These are phyloP conservation scores for Euphorbia pulcherrima DNA, from an alignment of 345 rosid genomes.

Conservation along the genomic window DNA sequence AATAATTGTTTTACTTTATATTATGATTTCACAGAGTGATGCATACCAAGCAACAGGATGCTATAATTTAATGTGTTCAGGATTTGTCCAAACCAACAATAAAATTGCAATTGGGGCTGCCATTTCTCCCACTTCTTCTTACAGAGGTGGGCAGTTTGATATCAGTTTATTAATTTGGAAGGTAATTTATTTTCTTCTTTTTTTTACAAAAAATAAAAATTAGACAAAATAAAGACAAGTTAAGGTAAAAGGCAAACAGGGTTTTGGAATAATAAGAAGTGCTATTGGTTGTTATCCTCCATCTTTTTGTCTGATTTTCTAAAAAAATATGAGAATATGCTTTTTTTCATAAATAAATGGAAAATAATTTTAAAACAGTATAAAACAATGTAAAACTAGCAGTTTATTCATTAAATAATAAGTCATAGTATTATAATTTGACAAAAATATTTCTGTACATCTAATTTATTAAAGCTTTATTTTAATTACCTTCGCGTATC, in stretches of 20 bases:
- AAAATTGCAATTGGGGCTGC: constrained; percentile 92
- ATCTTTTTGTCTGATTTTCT: no score
- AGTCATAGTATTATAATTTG: no score
- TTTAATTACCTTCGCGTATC: no score
- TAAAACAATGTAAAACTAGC: no score
- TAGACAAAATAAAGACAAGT: not conserved
- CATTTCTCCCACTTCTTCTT: constrained; percentile 88
- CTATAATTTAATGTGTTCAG: constrained; percentile 91
- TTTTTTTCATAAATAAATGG: no score
- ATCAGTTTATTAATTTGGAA: constrained; percentile 92
- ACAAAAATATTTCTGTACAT: no score
- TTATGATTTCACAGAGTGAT: constrained; percentile 54
- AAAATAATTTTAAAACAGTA: no score
- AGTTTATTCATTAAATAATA: no score
- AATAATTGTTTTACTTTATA: not conserved
- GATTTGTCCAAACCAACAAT: constrained; percentile 85
- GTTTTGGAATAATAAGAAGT: not conserved
- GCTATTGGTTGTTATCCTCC: no score
- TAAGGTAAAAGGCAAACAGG: not conserved
- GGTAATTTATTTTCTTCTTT: constrained; percentile 44
- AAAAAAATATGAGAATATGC: no score
- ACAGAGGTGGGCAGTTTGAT: constrained; percentile 84
- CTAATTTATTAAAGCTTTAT: no score
- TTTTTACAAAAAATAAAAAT: no score
- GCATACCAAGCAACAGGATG: constrained; percentile 96